Evolutionary conservation across 202 grass and related monocot genomes (phyloP), one percentile per base, ranked within the genome.

Genomic region (Panicum hallii): DNA sequence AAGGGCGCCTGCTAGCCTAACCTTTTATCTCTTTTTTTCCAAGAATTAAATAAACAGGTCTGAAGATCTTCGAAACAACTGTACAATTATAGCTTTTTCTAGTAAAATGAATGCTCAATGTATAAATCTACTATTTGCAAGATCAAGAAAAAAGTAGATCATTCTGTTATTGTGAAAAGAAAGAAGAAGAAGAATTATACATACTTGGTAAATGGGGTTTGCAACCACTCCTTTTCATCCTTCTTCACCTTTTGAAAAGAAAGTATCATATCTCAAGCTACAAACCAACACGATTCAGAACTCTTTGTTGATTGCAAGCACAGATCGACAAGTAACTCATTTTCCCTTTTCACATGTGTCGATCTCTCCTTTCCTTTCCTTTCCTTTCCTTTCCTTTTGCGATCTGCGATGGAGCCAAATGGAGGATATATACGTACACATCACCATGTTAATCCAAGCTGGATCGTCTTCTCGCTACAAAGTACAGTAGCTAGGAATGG

Each of bases 301-400:
- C 9, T 65, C 30, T 52, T 74, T 65, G 32, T 42, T 49, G 58
- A 38, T 14, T 50, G 15, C 46, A 74, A 75, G 81, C 70, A 75
- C 65, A 11, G 46, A 66, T 75, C 11, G 34, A 28, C 32, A 72
- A 72, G 46, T 48, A 83, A 42, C 45, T 65, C 45, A 22, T 52
- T 46, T 32, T 17, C 69, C 22, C 22, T 32, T 49, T 72, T 9
- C 9, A 5, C 69, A 32, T 3, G 45, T 72, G 45, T 28, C 44
- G 30, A 72, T 72, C 45, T 71, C 43, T 44, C 63, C 32, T 10
- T 38, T 38, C 13, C 3, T 8, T 57, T 10, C n/a, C n/a, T n/a
- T n/a, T n/a, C 13, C 3, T 36, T 36, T 36, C 13, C 3, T 38
- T 38, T 38, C 13, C 3, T 8, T 57, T 10, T 57, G 20, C 20